Conservation (phyloP, 148 eudicot species). For the Polygonum maritimum region DNA sequence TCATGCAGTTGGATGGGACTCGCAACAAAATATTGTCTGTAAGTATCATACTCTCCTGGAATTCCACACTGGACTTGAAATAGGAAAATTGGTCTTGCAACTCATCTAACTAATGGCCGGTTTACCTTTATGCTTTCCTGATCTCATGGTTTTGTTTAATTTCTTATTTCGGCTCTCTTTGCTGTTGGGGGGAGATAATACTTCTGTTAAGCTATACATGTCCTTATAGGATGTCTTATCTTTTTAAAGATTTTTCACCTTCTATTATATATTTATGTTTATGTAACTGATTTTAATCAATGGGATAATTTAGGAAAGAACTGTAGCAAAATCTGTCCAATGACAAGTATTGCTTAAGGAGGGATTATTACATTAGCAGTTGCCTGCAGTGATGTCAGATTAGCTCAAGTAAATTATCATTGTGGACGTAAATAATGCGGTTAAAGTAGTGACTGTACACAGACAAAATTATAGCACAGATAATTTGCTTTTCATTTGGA, state of each 20-base stretch:
- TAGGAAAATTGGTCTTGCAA: not conserved
- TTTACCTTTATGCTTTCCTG: not conserved
- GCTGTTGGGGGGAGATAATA: not conserved
- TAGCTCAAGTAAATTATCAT: not conserved
- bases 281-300: too few species aligned
- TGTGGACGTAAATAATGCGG: not conserved
- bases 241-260: too few species aligned
- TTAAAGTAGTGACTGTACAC: not conserved
- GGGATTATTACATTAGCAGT: not conserved
- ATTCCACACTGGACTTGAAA: not conserved
- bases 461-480: not conserved
- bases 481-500: not conserved
- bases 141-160: not conserved
- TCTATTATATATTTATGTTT: too few species aligned
- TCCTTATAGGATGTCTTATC: too few species aligned
- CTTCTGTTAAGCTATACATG: too few species aligned
- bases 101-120: not conserved
- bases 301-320: too few species aligned
- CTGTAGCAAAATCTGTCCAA: too few species aligned
- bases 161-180: not conserved
- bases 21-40: slow-evolving; percentile 90
- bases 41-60: slow-evolving; percentile 22
- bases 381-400: not conserved
- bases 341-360: too few species aligned
- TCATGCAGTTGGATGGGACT: slow-evolving; percentile 94